Evolutionary conservation across 495 filamentous ascomycete genomes (phyloP), one percentile per base, ranked within the genome.

Genomic region (Penicillium canariense): DNA sequence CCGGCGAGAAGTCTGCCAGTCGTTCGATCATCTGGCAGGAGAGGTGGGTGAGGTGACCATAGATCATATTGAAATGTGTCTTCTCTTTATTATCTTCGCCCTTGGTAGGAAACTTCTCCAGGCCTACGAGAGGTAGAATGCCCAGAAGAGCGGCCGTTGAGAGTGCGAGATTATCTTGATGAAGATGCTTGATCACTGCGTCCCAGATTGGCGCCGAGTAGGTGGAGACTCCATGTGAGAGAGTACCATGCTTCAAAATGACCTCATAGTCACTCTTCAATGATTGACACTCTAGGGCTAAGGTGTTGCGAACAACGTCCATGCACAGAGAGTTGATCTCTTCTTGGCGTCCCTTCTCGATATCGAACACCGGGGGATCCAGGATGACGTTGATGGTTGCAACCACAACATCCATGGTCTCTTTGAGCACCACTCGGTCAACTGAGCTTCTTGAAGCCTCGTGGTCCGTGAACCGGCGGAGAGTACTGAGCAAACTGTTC

Each of bases 181-280:
- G 78, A 28, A 96, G 80, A 32, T 85, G 79, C 47, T 82, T 78
- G 27, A 92, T 74, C 28, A 91, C 84, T 2, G 81, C 78, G 59
- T 90, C 84, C 92, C 91, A 96, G 26, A 95, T 82, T 2, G 76
- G 69, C 3, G 82, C 74, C 0, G 85, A 87, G 55, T 87, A 82
- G 5, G 84, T 81, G 45, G 79, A 81, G 12, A 85, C 75, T 20
- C 85, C 84, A 50, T 87, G 80, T 34, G 89, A 85, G n/a, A 92
- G 76, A 10, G 78, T 70, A 22, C 74, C 74, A 3, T 78, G 74
- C 5, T 73, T 75, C 5, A 82, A 72, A 47, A 95, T 77, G 12
- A 84, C 79, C 44, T 85, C 80, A 64, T 84, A 87, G 60, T 93
- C 88, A 53, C 83, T 83, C 38, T 79, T 81, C 1, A 92, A 78